Conservation (phyloP, 768 basidiomycete species). For the Auriscalpium orientale region DNA sequence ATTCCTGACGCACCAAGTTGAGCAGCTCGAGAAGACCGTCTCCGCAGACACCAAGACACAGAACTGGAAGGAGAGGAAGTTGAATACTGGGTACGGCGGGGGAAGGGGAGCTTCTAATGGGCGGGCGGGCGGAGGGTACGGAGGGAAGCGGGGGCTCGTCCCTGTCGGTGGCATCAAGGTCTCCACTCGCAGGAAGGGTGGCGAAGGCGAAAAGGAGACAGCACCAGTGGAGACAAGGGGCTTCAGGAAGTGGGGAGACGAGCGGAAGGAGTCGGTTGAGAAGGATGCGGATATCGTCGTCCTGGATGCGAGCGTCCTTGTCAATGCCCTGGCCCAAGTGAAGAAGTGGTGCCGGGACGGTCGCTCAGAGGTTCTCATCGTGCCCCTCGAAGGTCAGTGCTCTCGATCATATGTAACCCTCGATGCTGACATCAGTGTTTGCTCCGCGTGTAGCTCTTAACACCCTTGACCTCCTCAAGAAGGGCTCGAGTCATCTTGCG, state of each 20-base stretch:
- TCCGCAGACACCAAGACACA: constrained; percentile 34
- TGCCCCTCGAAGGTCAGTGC: constrained; percentile 80
- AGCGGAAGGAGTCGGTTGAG: constrained; percentile 5
- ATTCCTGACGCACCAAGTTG: constrained; percentile 81
- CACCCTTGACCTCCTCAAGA: constrained; percentile 88
- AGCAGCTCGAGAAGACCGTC: constrained; percentile 78
- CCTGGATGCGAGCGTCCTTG: constrained; percentile 75
- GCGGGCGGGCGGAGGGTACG: constrained; percentile 7
- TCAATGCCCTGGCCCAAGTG: constrained; percentile 70
- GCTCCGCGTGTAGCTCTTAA: constrained; percentile 58
- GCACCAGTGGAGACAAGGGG: neutral
- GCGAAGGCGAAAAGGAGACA: constrained; percentile 1
- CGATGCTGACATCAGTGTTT: constrained; percentile 3
- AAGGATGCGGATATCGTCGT: constrained; percentile 74
- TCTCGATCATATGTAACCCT: neutral
- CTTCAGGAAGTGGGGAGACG: constrained; percentile 1
- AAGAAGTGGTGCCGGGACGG: constrained; percentile 79
- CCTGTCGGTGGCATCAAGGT: constrained; percentile 10
- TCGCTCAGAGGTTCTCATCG: constrained; percentile 68
- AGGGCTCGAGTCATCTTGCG: constrained; percentile 72
- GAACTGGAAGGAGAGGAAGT: constrained; percentile 50
- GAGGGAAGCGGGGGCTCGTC: constrained; percentile 18
- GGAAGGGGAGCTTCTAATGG: constrained; percentile 2
- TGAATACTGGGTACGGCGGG: no score
- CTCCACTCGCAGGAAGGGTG: neutral